Evolutionary conservation across 805 yeast species (phyloP).

Genomic region (Teunomyces kruisii): DNA sequence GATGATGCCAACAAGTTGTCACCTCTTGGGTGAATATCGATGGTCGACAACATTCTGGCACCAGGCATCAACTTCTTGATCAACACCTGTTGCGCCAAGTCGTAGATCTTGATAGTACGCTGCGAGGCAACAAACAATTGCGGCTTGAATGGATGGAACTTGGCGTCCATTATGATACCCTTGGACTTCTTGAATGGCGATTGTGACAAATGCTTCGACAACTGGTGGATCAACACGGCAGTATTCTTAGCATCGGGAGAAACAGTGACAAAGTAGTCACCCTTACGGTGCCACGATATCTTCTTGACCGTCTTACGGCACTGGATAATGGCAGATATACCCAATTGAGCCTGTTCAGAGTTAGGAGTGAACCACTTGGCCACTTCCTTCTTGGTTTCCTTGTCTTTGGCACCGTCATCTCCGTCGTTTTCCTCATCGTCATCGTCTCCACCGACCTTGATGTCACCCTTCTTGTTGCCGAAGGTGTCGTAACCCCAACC

Average conservation of each 20-base stretch:
- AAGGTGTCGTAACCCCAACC: conserved; percentile 87
- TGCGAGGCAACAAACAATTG: conserved; percentile 92
- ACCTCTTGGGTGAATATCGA: conserved; percentile 95
- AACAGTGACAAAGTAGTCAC: conserved; percentile 95
- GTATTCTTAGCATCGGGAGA: conserved; percentile 90
- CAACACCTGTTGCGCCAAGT: conserved; percentile 79
- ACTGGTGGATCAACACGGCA: conserved; percentile 90
- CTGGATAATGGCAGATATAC: conserved; percentile 72
- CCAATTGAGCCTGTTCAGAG: conserved; percentile 55
- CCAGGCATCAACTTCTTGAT: conserved; percentile 90
- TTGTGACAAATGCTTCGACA: conserved; percentile 91
- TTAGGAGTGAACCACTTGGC: conserved; percentile 85
- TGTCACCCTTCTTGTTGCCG: conserved; percentile 49
- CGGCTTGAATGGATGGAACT: conserved; percentile 95
- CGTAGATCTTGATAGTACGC: conserved; percentile 87
- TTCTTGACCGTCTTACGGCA: conserved; percentile 69
- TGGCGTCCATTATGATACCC: conserved; percentile 94
- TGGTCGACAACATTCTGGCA: conserved; percentile 88
- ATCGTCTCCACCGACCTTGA: conserved; percentile 40
- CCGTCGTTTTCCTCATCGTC: conserved; percentile 32
- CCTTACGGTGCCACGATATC: conserved; percentile 93
- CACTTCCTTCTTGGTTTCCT: conserved; percentile 45
- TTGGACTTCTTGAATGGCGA: conserved; percentile 91
- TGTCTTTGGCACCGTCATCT: conserved; percentile 14
- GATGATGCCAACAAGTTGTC: conserved; percentile 92